These are phyloP conservation scores for Annulohypoxylon bovei DNA, from an alignment of 495 filamentous ascomycete species.

Conservation along the genomic window DNA sequence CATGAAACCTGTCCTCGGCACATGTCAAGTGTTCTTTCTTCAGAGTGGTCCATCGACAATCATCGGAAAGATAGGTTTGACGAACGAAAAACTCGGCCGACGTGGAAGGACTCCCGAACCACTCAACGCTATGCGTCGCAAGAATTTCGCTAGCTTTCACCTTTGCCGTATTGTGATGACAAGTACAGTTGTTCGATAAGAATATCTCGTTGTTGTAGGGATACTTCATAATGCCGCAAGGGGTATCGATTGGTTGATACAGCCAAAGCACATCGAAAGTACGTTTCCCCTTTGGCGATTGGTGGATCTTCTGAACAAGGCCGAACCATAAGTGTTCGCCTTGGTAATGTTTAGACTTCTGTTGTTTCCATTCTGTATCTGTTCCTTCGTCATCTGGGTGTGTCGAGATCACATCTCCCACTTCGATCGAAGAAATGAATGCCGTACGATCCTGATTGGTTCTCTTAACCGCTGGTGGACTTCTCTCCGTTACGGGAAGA, in stretches of 20 bases:
- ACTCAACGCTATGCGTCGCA: conserved; percentile 63
- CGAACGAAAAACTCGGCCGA: conserved; percentile 69
- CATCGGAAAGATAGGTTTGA: conserved; percentile 67
- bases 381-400: conserved; percentile 47
- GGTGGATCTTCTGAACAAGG: conserved; percentile 67
- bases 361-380: conserved; percentile 65
- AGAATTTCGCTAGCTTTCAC: conserved; percentile 64
- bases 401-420: conserved; percentile 56
- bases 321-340: conserved; percentile 68
- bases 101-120: conserved; percentile 58
- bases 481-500: conserved; percentile 9
- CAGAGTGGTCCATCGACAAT: conserved; percentile 62
- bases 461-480: conserved; percentile 22
- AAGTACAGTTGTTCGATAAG: conserved; percentile 79
- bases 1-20: conserved; percentile 33
- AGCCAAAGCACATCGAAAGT: conserved; percentile 75
- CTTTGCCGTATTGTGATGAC: conserved; percentile 52
- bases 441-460: not conserved
- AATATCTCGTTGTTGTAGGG: conserved; percentile 77
- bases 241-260: conserved; percentile 74
- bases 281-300: conserved; percentile 44
- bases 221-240: conserved; percentile 69
- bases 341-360: conserved; percentile 47
- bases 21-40: conserved; percentile 57
- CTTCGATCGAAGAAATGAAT: conserved; percentile 42